phyloP scores from a whole-genome alignment of 176 grass and related monocot species.

The Aegilops sharonensis region DNA sequence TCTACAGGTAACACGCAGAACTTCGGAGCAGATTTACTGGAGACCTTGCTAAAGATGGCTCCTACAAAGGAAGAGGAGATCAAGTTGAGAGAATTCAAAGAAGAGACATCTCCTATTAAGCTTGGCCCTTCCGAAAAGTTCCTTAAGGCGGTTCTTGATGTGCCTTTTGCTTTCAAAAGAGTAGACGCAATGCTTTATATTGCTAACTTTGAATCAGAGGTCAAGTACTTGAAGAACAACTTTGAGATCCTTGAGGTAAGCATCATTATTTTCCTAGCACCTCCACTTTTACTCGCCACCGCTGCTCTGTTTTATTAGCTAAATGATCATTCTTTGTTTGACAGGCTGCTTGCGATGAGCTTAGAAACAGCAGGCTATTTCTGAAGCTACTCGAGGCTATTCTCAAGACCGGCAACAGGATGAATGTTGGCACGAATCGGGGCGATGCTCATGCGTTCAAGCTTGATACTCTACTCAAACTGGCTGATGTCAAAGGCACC shows the following conservation, averaged over 20 bases:
- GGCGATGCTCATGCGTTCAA: conserved; percentile 94
- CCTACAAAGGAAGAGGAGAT: conserved; percentile 98
- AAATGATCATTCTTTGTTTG: neutral
- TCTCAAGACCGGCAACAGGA: conserved; percentile 95
- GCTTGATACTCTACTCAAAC: conserved; percentile 89
- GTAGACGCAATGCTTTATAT: conserved; percentile 98
- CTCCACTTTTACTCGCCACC: neutral
- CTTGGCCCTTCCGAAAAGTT: conserved; percentile 85
- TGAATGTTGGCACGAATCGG: conserved; percentile 98
- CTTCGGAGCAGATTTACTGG: conserved; percentile 79
- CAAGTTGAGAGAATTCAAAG: conserved; percentile 86
- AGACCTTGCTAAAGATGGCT: conserved; percentile 99
- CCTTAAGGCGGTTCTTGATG: conserved; percentile 88
- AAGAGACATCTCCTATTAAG: conserved; percentile 65
- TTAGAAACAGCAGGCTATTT: conserved; percentile 83
- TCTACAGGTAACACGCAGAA: conserved; percentile 74
- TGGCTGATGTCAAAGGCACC: conserved; percentile 92
- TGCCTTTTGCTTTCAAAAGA: conserved; percentile 98
- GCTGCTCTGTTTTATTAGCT: neutral
- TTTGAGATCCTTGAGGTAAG: conserved; percentile 98
- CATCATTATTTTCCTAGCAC: neutral
- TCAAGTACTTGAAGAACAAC: conserved; percentile 91
- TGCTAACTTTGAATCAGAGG: conserved; percentile 88
- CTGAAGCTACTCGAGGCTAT: conserved; percentile 99
- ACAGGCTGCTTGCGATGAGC: conserved; percentile 92